Base-by-base conservation (phyloP, 2,329 filamentous ascomycete genomes). In the Ophiosphaerella herpotricha region DNA sequence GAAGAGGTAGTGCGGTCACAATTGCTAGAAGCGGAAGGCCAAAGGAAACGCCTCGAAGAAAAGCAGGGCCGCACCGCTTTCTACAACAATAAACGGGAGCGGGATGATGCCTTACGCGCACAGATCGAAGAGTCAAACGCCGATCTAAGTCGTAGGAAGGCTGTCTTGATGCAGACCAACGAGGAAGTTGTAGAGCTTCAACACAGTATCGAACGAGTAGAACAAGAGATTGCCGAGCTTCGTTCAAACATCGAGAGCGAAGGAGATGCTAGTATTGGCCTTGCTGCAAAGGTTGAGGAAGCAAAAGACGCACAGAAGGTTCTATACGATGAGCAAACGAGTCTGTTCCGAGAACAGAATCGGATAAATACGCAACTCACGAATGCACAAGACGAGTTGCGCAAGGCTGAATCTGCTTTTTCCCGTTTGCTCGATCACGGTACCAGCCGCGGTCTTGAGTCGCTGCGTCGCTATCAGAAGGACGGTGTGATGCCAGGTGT, bases 21-120 rank as follows among this genome's bases (percentile, higher is more conserved):
- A 51, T 80, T 97, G 9, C 88, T 91, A 39, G 81, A 88, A 42
- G 88, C 88, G 0, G 89, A 95, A 64, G 87, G 87, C 7, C 82
- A 84, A 5, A 83, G 90, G 36, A 85, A 89, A 57, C 86, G 92
- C 33, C 82, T 99, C 7, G 90, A 96, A 67, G 90, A 89, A 43
- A 99, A 99, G 73, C 93, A 99, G 74, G 91, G 88, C 37, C 87
- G 93, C 39, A 91, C 89, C 58, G 88, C 89, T 14, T 88, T 91
- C 55, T 99, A 96, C 74, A 88, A 83, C 67, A 95, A 85, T 71
- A 96, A 96, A 77, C 83, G 84, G 7, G 91, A 97, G 69, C 87
- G 95, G 37, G 93, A 99, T 71, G 83, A 85, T 32, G 97, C 85
- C 80, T 78, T 99, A 42, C 85, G 85, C 53, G 82, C 85, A 54